A percentile compares a stretch with the other conserved stretches of the same genome.
These are phyloP conservation scores for Cutaneotrichosporon sp. DNA, from an alignment of 1,284 basidiomycete species.

Conservation along the genomic window DNA sequence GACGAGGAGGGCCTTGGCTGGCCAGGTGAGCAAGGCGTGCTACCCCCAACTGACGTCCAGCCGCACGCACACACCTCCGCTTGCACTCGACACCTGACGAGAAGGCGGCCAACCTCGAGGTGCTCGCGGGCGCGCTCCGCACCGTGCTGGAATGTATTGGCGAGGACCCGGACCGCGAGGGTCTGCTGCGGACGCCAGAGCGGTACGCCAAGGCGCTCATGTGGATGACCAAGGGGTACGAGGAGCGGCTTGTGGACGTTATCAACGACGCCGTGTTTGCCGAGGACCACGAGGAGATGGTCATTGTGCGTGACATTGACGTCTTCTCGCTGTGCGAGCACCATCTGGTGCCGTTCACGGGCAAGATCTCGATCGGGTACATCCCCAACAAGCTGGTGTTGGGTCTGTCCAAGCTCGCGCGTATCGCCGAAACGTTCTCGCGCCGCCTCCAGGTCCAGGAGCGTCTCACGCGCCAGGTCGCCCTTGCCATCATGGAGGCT, in stretches of 20 bases:
- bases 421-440: conserved; percentile 96
- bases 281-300: conserved; percentile 99
- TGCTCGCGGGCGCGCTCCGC: conserved; percentile 76
- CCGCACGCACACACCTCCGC: conserved; percentile 82
- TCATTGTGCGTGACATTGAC: conserved; percentile 95
- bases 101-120: conserved; percentile 64
- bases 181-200: conserved; percentile 84
- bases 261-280: conserved; percentile 98
- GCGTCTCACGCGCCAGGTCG: conserved; percentile 94
- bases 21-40: conserved; percentile 61
- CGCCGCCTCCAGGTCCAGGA: conserved; percentile 96
- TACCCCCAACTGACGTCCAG: conserved; percentile 48
- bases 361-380: conserved; percentile 85
- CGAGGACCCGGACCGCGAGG: conserved; percentile 93
- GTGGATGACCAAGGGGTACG: conserved; percentile 99
- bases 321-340: conserved; percentile 98
- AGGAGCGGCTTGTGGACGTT: conserved; percentile 88
- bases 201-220: conserved; percentile 94
- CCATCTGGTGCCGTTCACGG: conserved; percentile 96
- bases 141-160: conserved; percentile 96
- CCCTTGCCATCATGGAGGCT: conserved; percentile 93
- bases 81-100: conserved; percentile 72
- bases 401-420: conserved; percentile 93
- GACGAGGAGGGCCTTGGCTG: conserved; percentile 86
- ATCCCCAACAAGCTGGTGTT: conserved; percentile 94